Conservation (phyloP, 2,329 filamentous ascomycete species). For the Chalaropsis ovoidea region DNA sequence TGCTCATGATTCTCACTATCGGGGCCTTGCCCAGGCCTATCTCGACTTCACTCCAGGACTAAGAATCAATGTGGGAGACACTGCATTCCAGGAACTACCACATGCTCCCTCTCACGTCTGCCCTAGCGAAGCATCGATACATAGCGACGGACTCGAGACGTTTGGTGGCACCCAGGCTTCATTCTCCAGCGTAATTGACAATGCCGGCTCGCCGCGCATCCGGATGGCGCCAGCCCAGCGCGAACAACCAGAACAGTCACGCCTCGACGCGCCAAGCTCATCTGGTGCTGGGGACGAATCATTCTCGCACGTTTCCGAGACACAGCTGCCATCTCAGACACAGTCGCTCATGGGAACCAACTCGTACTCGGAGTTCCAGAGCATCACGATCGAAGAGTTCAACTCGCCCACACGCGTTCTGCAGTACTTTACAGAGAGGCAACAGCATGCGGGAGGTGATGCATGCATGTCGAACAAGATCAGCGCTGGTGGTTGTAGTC, state of each 20-base stretch:
- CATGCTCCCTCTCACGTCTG: constrained; percentile 38
- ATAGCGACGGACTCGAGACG: constrained; percentile 41
- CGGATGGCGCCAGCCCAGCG: constrained; percentile 10
- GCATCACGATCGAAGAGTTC: constrained; percentile 30
- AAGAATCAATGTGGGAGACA: background rate
- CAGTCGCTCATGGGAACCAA: constrained; percentile 46
- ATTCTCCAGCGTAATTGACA: constrained; percentile 39
- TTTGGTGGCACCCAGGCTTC: constrained; percentile 32
- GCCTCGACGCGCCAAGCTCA: background rate
- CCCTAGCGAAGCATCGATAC: constrained; percentile 40
- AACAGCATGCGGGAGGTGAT: background rate
- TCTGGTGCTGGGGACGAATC: background rate
- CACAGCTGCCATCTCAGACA: constrained; percentile 28
- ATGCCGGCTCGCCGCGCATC: constrained; percentile 33
- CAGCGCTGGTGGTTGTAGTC: background rate
- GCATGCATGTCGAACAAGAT: background rate
- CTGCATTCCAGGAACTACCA: constrained; percentile 32
- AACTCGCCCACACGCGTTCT: constrained; percentile 44
- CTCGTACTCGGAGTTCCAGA: constrained; percentile 38
- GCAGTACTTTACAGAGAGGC: background rate
- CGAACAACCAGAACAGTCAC: background rate
- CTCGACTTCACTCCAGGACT: constrained; percentile 37
- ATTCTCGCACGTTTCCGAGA: constrained; percentile 13
- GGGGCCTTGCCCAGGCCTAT: constrained; percentile 43
- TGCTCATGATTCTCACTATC: constrained; percentile 41